Percentiles rank a stretch among this genome's conserved stretches.
Conservation (phyloP, 768 basidiomycete species). For the Peribolospora baueri region DNA sequence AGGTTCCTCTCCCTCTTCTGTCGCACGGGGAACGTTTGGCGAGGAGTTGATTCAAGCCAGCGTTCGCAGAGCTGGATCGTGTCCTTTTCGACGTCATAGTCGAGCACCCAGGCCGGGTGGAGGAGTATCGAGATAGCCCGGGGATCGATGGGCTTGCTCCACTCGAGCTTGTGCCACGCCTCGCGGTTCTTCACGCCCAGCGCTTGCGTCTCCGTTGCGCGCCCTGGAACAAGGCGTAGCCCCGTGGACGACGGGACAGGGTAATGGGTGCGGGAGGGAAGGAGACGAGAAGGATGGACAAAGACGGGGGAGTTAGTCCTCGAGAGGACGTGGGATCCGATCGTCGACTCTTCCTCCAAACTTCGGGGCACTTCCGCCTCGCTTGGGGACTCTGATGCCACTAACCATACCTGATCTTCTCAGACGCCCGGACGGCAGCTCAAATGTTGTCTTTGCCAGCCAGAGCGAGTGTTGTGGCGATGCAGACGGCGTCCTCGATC, state of each 20-base stretch:
- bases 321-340: too few relatives aligned
- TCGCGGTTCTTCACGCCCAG: neutral
- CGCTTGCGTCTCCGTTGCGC: neutral
- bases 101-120: too few relatives aligned
- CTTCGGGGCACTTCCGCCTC: too few relatives aligned
- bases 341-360: too few relatives aligned
- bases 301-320: too few relatives aligned
- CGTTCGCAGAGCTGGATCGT: too few relatives aligned
- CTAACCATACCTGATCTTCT: slow-evolving; percentile 1
- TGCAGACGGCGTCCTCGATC: slow-evolving; percentile 14
- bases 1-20: too few relatives aligned
- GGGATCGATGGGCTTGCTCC: neutral
- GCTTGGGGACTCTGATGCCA: neutral
- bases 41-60: too few relatives aligned
- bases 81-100: too few relatives aligned
- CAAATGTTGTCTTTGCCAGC: slow-evolving; percentile 1
- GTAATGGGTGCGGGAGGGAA: neutral
- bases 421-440: neutral
- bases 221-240: neutral
- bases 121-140: too few relatives aligned
- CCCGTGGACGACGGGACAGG: neutral
- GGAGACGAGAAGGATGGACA: too few relatives aligned
- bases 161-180: slow-evolving; percentile 3
- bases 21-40: too few relatives aligned
- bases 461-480: slow-evolving; percentile 12